A percentile compares a stretch with the other conserved stretches of the same genome.
Evolutionary conservation across 306 rosid genomes (phyloP).

Genomic region (Inga oerstediana): DNA sequence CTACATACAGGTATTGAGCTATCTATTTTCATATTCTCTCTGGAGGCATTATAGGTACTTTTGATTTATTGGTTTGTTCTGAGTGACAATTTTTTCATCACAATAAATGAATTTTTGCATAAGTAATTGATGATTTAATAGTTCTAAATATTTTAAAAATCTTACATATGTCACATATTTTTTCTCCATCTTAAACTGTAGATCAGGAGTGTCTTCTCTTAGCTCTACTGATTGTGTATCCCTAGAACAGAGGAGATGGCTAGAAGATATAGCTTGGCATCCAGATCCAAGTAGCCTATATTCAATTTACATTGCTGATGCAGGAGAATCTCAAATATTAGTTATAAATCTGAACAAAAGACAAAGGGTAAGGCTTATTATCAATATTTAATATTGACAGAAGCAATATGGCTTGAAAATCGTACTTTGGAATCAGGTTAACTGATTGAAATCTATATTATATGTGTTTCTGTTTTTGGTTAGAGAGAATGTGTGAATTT

Average conservation of each 20-base stretch:
- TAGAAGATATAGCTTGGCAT: conserved; percentile 93
- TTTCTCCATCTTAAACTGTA: conserved; percentile 39
- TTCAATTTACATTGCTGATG: conserved; percentile 84
- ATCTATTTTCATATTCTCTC: too few species aligned
- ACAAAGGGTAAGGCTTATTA: conserved; percentile 62
- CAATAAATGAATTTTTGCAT: background rate
- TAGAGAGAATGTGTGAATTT: conserved; percentile 76
- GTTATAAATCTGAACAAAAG: conserved; percentile 61
- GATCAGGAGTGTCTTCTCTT: conserved; percentile 81
- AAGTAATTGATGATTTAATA: conserved; percentile 1
- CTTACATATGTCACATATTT: conserved; percentile 10
- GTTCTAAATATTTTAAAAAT: background rate
- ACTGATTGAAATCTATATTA: conserved; percentile 29
- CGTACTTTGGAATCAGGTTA: conserved; percentile 24
- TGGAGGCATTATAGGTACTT: too few species aligned
- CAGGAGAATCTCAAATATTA: conserved; percentile 86
- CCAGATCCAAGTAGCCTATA: conserved; percentile 76
- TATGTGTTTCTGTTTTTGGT: conserved; percentile 40
- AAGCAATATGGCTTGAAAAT: conserved; percentile 22
- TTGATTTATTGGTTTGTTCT: too few species aligned
- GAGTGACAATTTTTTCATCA: background rate
- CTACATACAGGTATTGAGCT: too few species aligned
- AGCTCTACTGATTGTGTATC: conserved; percentile 70
- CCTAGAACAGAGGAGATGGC: conserved; percentile 84
- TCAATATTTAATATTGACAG: conserved; percentile 22